Base-by-base conservation (phyloP, 2,329 filamentous ascomycete genomes). In the Trichoderma simmonsii region DNA sequence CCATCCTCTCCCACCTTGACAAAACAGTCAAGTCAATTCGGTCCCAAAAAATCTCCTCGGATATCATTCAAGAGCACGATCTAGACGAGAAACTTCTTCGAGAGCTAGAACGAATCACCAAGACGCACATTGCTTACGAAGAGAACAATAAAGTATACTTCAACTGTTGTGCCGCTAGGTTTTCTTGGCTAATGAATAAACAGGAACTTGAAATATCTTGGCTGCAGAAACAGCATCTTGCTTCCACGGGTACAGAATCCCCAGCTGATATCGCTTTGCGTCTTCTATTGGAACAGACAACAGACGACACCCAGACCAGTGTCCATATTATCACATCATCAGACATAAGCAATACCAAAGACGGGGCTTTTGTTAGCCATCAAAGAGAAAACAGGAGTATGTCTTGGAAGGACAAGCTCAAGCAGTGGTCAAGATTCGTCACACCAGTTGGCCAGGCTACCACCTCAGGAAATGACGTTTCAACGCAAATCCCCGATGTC, bases 191-290 rank as follows among this genome's bases (percentile, higher is more conserved):
- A 14, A 43, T 28, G 36, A 63, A 18, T 3, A 39, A 32, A 5
- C 65, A 82, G 80, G 71, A 76, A 39, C 73, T 80, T n/a, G 71
- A 77, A 12, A 79, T 87, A 12, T 82, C 81, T 6, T 87, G 86
- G 85, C 77, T 87, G 11, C 77, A 81, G 11, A 71, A 80, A 14
- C 30, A 70, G 6, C 54, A 51, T 18, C 26, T 14, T 15, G 34
- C 12, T 75, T 3, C 68, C 75, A 12, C 65, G 65, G 3, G 66
- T 4, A n/a, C 59, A 14, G 85, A 88, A 75, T 79, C 83, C 68
- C 75, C 79, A 1, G 79, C 79, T 39, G 85, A 88, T 56, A 77
- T 84, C 15, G 85, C 86, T 18, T 77, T 82, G 61, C 84, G 87
- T 34, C 80, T 88, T 4, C 76, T 88, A 3, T 76, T 82, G 39